Conservation (phyloP, 2,329 filamentous ascomycete genomes). For the Colletotrichum falcatum region DNA sequence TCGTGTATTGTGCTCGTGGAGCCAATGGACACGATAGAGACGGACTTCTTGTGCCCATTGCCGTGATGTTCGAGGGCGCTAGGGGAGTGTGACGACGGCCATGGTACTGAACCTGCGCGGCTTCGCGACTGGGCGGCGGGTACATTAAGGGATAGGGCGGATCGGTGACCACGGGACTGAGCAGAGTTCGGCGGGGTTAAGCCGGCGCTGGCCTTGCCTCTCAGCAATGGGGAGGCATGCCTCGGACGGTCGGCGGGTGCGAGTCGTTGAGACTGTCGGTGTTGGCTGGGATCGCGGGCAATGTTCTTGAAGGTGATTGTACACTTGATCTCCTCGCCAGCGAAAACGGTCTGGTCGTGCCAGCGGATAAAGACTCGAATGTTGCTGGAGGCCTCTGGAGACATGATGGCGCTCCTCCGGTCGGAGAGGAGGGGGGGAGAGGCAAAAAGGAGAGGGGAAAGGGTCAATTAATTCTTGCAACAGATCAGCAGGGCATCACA, state of each 20-base stretch:
- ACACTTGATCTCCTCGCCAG: constrained; percentile 95
- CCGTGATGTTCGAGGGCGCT: constrained; percentile 50
- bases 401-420: constrained; percentile 55
- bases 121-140: constrained; percentile 59
- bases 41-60: constrained; percentile 78
- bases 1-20: constrained; percentile 63
- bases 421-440: constrained; percentile 24
- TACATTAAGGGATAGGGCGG: constrained; percentile 73
- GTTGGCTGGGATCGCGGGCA: constrained; percentile 58
- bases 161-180: constrained; percentile 69
- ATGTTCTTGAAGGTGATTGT: constrained; percentile 97
- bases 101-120: constrained; percentile 61
- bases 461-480: constrained; percentile 14
- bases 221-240: constrained; percentile 57
- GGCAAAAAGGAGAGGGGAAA: constrained; percentile 9
- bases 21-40: constrained; percentile 85
- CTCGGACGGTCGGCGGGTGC: constrained; percentile 40
- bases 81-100: constrained; percentile 51
- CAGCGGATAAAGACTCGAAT: constrained; percentile 96
- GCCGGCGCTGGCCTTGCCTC: constrained; percentile 57
- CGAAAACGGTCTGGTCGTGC: constrained; percentile 94
- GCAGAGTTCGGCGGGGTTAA: constrained; percentile 59
- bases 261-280: constrained; percentile 45
- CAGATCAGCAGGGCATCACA: constrained; percentile 35
- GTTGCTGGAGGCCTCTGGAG: constrained; percentile 68